Evolutionary conservation across 768 basidiomycete species (phyloP).

Genomic region (Phlebiopsis flavidoalba): DNA sequence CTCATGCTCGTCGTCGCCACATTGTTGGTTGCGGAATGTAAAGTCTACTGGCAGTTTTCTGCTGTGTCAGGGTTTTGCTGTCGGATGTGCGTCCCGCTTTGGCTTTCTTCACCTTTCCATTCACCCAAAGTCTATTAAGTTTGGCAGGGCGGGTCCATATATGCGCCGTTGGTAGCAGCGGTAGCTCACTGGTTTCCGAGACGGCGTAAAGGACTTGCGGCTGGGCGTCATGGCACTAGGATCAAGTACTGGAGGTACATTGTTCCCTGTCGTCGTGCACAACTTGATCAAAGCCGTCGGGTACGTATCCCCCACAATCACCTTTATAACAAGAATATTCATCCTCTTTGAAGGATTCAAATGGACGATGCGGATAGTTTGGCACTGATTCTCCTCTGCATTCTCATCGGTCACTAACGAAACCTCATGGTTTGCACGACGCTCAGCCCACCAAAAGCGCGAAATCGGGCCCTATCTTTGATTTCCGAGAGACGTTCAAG

Average conservation of each 20-base stretch:
- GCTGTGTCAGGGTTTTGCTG: slow-evolving; percentile 64
- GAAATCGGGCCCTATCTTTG: slow-evolving; percentile 52
- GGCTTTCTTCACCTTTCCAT: background rate
- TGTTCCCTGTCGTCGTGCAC: slow-evolving; percentile 58
- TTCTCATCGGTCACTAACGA: slow-evolving; percentile 46
- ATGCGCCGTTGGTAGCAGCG: slow-evolving; percentile 53
- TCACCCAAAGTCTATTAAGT: slow-evolving; percentile 11
- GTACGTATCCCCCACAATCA: slow-evolving; percentile 30
- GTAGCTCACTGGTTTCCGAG: slow-evolving; percentile 77
- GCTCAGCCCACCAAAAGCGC: slow-evolving; percentile 50
- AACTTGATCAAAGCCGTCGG: slow-evolving; percentile 51
- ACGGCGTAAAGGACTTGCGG: slow-evolving; percentile 45
- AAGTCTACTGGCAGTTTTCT: slow-evolving; percentile 73
- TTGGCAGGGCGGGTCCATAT: slow-evolving; percentile 45
- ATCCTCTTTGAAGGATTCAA: slow-evolving; percentile 43
- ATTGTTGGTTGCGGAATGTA: slow-evolving; percentile 67
- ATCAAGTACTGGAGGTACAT: slow-evolving; percentile 61
- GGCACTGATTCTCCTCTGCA: slow-evolving; percentile 53
- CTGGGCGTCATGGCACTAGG: slow-evolving; percentile 62
- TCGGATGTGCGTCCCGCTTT: slow-evolving; percentile 45
- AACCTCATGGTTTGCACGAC: slow-evolving; percentile 41
- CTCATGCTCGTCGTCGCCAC: slow-evolving; percentile 46
- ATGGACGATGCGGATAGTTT: slow-evolving; percentile 75
- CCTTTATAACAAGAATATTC: background rate
- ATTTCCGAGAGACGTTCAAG: slow-evolving; percentile 52